Conservation (phyloP, 1,139 yeast species). For the Hyphopichia pseudoburtonii region DNA sequence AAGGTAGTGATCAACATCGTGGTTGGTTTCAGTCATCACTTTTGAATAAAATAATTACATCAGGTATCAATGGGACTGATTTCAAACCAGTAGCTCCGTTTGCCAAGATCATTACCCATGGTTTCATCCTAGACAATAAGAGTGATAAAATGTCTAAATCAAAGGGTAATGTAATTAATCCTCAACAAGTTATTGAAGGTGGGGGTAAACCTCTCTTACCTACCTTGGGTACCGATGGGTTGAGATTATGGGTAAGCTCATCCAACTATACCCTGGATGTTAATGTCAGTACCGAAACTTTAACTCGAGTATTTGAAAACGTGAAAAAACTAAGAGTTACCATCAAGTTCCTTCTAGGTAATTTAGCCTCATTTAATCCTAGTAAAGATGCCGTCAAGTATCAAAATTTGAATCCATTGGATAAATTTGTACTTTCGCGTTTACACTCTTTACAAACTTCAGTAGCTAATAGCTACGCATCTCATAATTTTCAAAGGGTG, state of each 20-base stretch:
- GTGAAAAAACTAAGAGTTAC: constrained; percentile 82
- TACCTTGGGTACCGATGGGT: constrained; percentile 86
- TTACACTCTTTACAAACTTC: constrained; percentile 48
- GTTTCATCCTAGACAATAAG: constrained; percentile 83
- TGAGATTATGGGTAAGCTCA: constrained; percentile 89
- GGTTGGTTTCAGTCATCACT: constrained; percentile 99
- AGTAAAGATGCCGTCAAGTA: constrained; percentile 21
- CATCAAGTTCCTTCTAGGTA: constrained; percentile 78
- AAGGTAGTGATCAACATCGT: constrained; percentile 96
- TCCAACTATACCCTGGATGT: constrained; percentile 84
- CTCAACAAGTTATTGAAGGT: constrained; percentile 67
- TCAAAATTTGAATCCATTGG: constrained; percentile 53
- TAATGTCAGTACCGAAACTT: constrained; percentile 67
- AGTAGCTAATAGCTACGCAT: constrained; percentile 47
- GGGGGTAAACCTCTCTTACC: constrained; percentile 56
- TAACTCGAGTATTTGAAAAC: constrained; percentile 75
- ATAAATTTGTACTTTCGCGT: constrained; percentile 60
- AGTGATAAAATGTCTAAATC: constrained; percentile 95
- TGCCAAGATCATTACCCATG: constrained; percentile 80
- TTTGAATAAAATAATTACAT: constrained; percentile 67
- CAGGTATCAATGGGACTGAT: constrained; percentile 27
- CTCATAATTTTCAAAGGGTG: constrained; percentile 67
- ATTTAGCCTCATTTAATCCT: constrained; percentile 43
- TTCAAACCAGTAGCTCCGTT: constrained; percentile 66
- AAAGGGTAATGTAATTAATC: constrained; percentile 77